A percentile compares a stretch with the other conserved stretches of the same genome.
Evolutionary conservation across 176 grass and related monocot genomes (phyloP).

Genomic region (Phoenix roebelenii): DNA sequence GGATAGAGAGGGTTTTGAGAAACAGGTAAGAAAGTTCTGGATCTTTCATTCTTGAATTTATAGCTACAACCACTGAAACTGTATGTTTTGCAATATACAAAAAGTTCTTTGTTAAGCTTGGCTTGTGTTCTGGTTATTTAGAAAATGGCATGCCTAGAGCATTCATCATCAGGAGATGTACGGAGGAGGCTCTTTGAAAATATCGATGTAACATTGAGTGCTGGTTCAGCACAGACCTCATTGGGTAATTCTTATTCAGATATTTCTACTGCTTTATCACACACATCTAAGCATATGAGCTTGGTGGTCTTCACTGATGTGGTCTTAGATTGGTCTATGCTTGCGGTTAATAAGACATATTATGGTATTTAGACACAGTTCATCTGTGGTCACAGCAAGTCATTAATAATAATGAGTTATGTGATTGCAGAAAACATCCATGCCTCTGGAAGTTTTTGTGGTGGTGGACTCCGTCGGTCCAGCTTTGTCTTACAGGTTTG

Average conservation of each 20-base stretch:
- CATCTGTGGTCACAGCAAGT: too few relatives aligned
- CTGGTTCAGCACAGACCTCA: not conserved
- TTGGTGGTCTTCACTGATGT: too few relatives aligned
- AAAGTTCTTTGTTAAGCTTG: not conserved
- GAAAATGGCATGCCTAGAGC: constrained; percentile 45
- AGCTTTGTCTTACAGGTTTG: constrained; percentile 51
- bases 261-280: not conserved
- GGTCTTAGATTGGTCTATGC: too few relatives aligned
- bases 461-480: constrained; percentile 19
- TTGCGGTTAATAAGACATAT: too few relatives aligned
- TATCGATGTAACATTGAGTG: constrained; percentile 9
- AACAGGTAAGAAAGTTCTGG: constrained; percentile 37
- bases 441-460: not conserved
- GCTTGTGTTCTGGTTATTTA: constrained; percentile 29
- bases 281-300: too few relatives aligned
- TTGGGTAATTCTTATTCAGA: constrained; percentile 10
- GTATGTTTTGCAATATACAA: too few relatives aligned
- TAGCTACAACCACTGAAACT: not conserved
- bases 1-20: constrained; percentile 35
- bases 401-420: constrained; percentile 5
- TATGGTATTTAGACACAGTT: too few relatives aligned
- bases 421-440: constrained; percentile 14
- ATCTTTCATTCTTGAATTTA: not conserved
- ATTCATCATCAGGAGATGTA: constrained; percentile 18
- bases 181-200: constrained; percentile 15